These are phyloP conservation scores for Aspergillus funiculosus DNA, from an alignment of 495 filamentous ascomycete species.

Conservation along the genomic window DNA sequence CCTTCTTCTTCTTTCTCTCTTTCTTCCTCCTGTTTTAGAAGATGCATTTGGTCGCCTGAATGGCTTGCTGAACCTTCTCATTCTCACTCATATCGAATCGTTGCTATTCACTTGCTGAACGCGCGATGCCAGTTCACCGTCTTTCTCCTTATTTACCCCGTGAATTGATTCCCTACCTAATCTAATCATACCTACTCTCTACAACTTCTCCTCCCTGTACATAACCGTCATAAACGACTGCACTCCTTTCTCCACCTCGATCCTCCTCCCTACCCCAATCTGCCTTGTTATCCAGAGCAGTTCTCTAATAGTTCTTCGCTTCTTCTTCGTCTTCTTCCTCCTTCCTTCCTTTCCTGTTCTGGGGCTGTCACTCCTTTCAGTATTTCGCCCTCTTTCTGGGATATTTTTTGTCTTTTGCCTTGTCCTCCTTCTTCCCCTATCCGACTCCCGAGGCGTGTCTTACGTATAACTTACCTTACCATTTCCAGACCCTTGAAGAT, in stretches of 20 bases:
- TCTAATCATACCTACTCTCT: not conserved
- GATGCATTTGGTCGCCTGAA: not conserved
- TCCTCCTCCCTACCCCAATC: slow-evolving; percentile 3
- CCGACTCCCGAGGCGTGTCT: slow-evolving; percentile 1
- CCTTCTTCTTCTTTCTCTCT: slow-evolving; percentile 6
- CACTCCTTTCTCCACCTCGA: slow-evolving; percentile 9
- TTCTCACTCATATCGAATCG: not conserved
- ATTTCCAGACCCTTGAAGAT: not conserved
- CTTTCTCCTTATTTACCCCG: slow-evolving; percentile 7
- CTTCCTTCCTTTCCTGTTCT: slow-evolving; percentile 4
- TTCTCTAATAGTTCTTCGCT: slow-evolving; percentile 8
- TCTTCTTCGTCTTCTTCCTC: slow-evolving; percentile 10
- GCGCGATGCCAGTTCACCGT: slow-evolving; percentile 21
- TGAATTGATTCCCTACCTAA: slow-evolving; percentile 11
- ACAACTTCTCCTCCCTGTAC: slow-evolving; percentile 1
- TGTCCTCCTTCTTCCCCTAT: slow-evolving; percentile 9
- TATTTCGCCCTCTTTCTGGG: slow-evolving; percentile 14
- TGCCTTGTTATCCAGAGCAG: slow-evolving; percentile 14
- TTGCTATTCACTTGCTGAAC: not conserved
- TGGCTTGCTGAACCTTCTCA: not conserved
- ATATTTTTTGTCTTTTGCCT: not conserved
- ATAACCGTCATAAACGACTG: no score
- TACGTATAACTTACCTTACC: slow-evolving; percentile 4
- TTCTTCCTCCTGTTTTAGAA: not conserved
- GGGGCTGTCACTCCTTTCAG: slow-evolving; percentile 41